Percentiles rank a stretch among this genome's conserved stretches.
Conservation (phyloP, 805 yeast species). For the Starmera quercuum region DNA sequence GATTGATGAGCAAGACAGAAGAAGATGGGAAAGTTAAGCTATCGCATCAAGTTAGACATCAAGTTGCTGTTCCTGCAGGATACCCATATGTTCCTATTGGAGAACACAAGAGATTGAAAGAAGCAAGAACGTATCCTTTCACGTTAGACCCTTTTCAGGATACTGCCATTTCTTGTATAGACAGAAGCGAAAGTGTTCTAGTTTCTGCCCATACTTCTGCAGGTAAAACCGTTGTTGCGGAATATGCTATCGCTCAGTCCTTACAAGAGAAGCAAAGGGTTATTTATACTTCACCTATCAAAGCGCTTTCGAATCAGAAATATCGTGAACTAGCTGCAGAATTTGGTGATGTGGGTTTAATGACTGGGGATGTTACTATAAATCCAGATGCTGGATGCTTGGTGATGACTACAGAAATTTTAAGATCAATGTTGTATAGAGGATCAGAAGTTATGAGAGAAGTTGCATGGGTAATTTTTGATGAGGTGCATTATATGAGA, state of each 20-base stretch:
- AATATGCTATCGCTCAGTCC: constrained; percentile 95
- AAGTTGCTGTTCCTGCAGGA: constrained; percentile 92
- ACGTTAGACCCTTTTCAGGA: constrained; percentile 96
- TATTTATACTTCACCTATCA: constrained; percentile 91
- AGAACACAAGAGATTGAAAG: constrained; percentile 67
- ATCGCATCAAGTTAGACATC: constrained; percentile 93
- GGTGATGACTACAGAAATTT: constrained; percentile 98
- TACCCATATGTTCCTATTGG: constrained; percentile 85
- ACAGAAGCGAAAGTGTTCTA: constrained; percentile 86
- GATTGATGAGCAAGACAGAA: constrained; percentile 42
- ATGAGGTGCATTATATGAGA: constrained; percentile 98
- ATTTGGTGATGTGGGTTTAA: constrained; percentile 93
- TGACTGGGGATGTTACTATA: constrained; percentile 99
- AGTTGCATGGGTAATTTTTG: constrained; percentile 97
- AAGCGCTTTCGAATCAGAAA: constrained; percentile 90
- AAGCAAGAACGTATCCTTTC: constrained; percentile 90
- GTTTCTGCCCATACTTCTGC: constrained; percentile 98
- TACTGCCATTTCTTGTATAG: constrained; percentile 92
- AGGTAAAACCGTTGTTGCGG: constrained; percentile 96
- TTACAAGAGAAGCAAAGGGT: constrained; percentile 86
- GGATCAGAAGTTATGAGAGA: constrained; percentile 98
- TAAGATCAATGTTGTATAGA: constrained; percentile 91
- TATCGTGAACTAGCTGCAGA: constrained; percentile 88
- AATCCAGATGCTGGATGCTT: constrained; percentile 97
- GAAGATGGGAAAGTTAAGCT: constrained; percentile 55